These are phyloP conservation scores for Calocybe indica DNA, from an alignment of 768 basidiomycete genomes.

Conservation along the genomic window DNA sequence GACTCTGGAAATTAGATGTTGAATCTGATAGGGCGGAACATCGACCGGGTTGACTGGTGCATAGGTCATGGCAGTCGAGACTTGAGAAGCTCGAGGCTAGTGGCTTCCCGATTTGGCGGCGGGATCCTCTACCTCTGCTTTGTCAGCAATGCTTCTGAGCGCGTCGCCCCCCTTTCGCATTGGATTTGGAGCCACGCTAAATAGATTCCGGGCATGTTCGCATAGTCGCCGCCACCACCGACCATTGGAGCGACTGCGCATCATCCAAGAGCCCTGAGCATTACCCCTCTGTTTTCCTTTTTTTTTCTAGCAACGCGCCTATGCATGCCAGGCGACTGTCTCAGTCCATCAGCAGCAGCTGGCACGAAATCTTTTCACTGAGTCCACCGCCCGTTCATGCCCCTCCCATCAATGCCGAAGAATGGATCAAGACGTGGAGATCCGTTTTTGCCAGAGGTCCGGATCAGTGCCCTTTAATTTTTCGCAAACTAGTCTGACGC, in stretches of 20 bases:
- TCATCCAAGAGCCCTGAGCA: constrained; percentile 7
- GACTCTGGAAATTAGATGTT: constrained; percentile 36
- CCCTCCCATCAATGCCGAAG: constrained; percentile 15
- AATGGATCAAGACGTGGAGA: constrained; percentile 59
- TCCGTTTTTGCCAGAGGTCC: constrained; percentile 51
- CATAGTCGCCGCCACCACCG: constrained; percentile 3
- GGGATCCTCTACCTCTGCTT: constrained; percentile 6
- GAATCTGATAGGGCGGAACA: constrained; percentile 59
- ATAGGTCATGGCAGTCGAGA: constrained; percentile 24
- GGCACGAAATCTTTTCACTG: no score
- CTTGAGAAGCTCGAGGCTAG: background rate
- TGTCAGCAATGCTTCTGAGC: constrained; percentile 11
- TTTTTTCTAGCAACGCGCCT: no score
- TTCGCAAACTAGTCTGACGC: no score
- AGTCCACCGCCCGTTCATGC: no score
- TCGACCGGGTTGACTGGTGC: constrained; percentile 36
- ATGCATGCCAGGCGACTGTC: constrained; percentile 8
- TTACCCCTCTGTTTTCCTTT: constrained; percentile 16
- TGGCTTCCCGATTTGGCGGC: background rate
- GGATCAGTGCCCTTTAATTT: constrained; percentile 2
- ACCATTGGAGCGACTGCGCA: background rate
- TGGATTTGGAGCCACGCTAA: background rate
- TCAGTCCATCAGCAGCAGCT: constrained; percentile 20
- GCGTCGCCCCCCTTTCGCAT: background rate
- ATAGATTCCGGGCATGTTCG: constrained; percentile 5